Evolutionary conservation across 148 eudicot species (phyloP).

Genomic region (Simmondsia chinensis): DNA sequence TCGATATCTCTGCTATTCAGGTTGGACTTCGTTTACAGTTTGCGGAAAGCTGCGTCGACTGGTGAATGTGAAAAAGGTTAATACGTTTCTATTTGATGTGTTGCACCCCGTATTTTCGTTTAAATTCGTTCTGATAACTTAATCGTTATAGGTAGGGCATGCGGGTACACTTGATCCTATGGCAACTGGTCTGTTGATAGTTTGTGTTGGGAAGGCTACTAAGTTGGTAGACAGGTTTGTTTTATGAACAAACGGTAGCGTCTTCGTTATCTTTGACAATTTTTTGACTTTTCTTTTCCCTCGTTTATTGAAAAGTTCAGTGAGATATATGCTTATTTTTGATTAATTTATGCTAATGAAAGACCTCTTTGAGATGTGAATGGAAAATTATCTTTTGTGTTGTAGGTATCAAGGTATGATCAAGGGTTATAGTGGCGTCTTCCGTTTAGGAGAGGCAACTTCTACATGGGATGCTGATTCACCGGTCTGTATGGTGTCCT

Average conservation of each 20-base stretch:
- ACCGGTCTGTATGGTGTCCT: slow-evolving; percentile 48
- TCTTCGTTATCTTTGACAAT: not conserved
- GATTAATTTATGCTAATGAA: no score
- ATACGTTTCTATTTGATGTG: not conserved
- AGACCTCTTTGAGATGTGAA: not conserved
- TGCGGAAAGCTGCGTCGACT: slow-evolving; percentile 94
- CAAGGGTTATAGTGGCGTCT: slow-evolving; percentile 89
- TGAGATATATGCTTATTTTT: no score
- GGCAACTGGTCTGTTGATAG: slow-evolving; percentile 97
- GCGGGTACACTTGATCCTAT: slow-evolving; percentile 99
- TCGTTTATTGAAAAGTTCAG: no score
- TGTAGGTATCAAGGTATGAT: slow-evolving; percentile 96
- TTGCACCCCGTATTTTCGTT: not conserved
- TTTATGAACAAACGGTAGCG: not conserved
- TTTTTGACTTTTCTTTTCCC: no score
- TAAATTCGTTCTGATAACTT: slow-evolving; percentile 5
- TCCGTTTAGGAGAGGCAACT: slow-evolving; percentile 97
- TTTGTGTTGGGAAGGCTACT: slow-evolving; percentile 94
- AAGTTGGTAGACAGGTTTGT: slow-evolving; percentile 82
- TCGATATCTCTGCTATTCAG: slow-evolving; percentile 27
- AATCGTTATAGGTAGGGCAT: slow-evolving; percentile 77
- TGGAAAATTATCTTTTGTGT: slow-evolving; percentile 5
- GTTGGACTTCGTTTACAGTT: slow-evolving; percentile 98
- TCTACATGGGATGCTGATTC: slow-evolving; percentile 99
- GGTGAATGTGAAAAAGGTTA: slow-evolving; percentile 88